phyloP scores from a whole-genome alignment of 164 flowering plant genomes.

The Santalum album region DNA sequence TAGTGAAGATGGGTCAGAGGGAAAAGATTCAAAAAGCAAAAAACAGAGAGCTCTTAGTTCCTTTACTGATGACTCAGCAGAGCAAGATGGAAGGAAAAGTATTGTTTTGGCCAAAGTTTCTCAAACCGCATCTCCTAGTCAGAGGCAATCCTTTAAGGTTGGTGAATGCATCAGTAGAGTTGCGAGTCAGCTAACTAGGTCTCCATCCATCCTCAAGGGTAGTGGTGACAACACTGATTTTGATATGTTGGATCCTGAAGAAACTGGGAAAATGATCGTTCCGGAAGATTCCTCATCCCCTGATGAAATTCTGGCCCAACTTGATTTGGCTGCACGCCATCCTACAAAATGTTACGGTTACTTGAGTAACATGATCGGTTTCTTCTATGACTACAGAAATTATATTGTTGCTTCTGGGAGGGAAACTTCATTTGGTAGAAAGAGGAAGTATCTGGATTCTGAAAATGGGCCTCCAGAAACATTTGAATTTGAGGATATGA shows the following conservation, averaged over 20 bases:
- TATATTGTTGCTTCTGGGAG: not conserved
- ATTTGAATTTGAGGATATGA: slow-evolving; percentile 4
- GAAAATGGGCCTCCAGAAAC: slow-evolving; percentile 1
- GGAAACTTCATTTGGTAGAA: slow-evolving; percentile 19
- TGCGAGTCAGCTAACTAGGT: slow-evolving; percentile 1
- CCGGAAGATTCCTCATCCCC: not conserved
- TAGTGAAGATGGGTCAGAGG: slow-evolving; percentile 19
- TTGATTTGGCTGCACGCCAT: not conserved
- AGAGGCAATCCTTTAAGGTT: not conserved
- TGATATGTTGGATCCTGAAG: slow-evolving; percentile 19
- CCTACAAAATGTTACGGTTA: not conserved
- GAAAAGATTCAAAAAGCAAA: slow-evolving; percentile 11
- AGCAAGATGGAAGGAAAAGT: slow-evolving; percentile 17
- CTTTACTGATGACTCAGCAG: slow-evolving; percentile 12
- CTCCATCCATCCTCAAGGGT: slow-evolving; percentile 1
- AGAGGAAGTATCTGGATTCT: slow-evolving; percentile 19
- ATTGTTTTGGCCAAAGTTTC: slow-evolving; percentile 32
- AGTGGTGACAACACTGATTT: slow-evolving; percentile 9
- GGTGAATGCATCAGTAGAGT: slow-evolving; percentile 6
- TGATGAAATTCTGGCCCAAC: not conserved
- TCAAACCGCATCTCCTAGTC: slow-evolving; percentile 2
- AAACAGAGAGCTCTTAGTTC: slow-evolving; percentile 19
- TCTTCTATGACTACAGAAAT: not conserved
- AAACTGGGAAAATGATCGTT: slow-evolving; percentile 7
- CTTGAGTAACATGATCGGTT: not conserved